Conservation (phyloP, 768 basidiomycete genomes). For the Tremella mesenterica region DNA sequence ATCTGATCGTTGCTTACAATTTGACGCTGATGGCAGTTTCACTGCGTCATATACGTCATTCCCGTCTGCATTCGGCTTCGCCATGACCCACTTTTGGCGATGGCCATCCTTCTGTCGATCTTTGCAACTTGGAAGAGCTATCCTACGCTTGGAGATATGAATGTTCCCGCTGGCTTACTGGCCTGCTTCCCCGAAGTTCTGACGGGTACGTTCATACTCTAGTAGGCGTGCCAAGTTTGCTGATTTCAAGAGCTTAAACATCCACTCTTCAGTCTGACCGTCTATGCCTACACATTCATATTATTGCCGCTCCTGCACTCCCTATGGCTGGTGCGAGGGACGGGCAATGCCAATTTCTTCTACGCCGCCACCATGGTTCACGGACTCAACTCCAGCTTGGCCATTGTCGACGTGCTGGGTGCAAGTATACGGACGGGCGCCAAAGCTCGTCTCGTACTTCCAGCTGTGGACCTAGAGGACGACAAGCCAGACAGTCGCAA, state of each 20-base stretch:
- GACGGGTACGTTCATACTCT: conserved; percentile 55
- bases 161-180: conserved; percentile 73
- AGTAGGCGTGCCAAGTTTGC: too few relatives aligned
- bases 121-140: conserved; percentile 83
- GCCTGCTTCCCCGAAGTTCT: conserved; percentile 74
- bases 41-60: conserved; percentile 68
- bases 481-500: not conserved
- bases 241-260: conserved; percentile 63
- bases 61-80: conserved; percentile 85
- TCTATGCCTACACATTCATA: conserved; percentile 73
- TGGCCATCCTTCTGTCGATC: conserved; percentile 65
- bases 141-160: conserved; percentile 79
- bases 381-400: conserved; percentile 76
- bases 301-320: conserved; percentile 85
- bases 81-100: conserved; percentile 79
- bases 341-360: conserved; percentile 97
- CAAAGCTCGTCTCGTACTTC: conserved; percentile 2
- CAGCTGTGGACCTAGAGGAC: not conserved
- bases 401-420: conserved; percentile 69
- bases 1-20: not conserved
- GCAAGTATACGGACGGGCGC: conserved; percentile 66
- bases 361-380: conserved; percentile 93
- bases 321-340: conserved; percentile 81
- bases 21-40: conserved; percentile 51
- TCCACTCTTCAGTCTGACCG: conserved; percentile 70